These are phyloP conservation scores for Phytophthora multivora DNA, from an alignment of 352 stramenopile species.

Conservation along the genomic window DNA sequence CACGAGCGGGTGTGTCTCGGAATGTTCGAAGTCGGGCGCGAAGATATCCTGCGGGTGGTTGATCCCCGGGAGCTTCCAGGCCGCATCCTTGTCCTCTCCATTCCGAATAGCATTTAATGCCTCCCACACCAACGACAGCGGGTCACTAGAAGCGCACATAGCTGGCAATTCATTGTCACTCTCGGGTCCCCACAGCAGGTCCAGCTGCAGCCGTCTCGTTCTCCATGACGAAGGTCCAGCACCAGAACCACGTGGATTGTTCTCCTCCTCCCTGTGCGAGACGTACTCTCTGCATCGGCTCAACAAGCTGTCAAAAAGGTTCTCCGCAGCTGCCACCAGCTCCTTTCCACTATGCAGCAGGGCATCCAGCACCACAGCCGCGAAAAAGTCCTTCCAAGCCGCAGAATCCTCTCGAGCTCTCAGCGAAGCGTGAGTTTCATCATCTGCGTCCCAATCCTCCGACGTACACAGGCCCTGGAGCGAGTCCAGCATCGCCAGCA, in stretches of 20 bases:
- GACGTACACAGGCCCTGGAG: slow-evolving; percentile 69
- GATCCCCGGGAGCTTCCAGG: slow-evolving; percentile 57
- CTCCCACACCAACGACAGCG: slow-evolving; percentile 61
- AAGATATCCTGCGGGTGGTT: slow-evolving; percentile 67
- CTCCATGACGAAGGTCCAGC: slow-evolving; percentile 63
- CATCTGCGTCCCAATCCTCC: slow-evolving; percentile 59
- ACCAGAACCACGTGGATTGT: slow-evolving; percentile 51
- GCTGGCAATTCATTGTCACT: slow-evolving; percentile 53
- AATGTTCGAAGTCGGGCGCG: slow-evolving; percentile 24
- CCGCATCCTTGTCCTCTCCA: slow-evolving; percentile 35
- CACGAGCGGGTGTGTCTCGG: slow-evolving; percentile 50
- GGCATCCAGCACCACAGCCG: slow-evolving; percentile 69
- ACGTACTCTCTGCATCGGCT: slow-evolving; percentile 79
- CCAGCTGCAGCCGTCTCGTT: slow-evolving; percentile 67
- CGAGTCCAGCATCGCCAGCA: slow-evolving; percentile 64
- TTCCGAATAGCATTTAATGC: slow-evolving; percentile 55
- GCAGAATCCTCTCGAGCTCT: slow-evolving; percentile 50
- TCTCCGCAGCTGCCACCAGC: slow-evolving; percentile 46
- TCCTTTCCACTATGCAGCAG: slow-evolving; percentile 65
- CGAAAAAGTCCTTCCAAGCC: slow-evolving; percentile 84
- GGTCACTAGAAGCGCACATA: slow-evolving; percentile 69
- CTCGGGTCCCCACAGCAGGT: slow-evolving; percentile 71
- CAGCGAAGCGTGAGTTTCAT: slow-evolving; percentile 45
- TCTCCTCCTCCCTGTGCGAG: slow-evolving; percentile 61
- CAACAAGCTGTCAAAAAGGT: slow-evolving; percentile 72